Evolutionary conservation across 495 filamentous ascomycete genomes (phyloP).

Genomic region (Clohesyomyces aquaticus): DNA sequence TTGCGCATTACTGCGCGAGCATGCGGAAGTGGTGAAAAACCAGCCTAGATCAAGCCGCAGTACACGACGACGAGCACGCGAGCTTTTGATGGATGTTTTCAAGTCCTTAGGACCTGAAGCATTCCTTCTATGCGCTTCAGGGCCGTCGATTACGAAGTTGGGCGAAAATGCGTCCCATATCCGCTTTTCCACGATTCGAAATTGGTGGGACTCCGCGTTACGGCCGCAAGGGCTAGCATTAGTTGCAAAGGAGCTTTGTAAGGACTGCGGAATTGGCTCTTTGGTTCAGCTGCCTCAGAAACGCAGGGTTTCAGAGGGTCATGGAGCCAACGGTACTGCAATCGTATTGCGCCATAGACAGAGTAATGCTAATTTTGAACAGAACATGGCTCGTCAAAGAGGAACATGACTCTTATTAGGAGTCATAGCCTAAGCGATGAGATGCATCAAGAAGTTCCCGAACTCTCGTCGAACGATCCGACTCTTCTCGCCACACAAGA

Average conservation of each 20-base stretch:
- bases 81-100: slow-evolving; percentile 6
- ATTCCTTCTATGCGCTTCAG: slow-evolving; percentile 12
- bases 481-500: not conserved
- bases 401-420: not conserved
- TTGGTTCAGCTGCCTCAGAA: not conserved
- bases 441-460: not conserved
- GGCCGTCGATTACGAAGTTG: not conserved
- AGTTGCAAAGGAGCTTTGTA: not conserved
- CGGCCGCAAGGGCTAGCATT: not conserved
- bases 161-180: slow-evolving; percentile 8
- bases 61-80: not conserved
- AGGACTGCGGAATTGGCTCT: not conserved
- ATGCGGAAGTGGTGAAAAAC: not conserved
- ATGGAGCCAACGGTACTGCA: too few species aligned
- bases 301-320: not conserved
- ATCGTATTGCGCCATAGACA: too few species aligned
- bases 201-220: not conserved
- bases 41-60: not conserved
- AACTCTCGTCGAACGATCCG: not conserved
- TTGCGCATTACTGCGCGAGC: not conserved
- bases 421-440: too few species aligned
- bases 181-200: slow-evolving; percentile 1
- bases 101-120: slow-evolving; percentile 1
- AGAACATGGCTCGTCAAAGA: not conserved
- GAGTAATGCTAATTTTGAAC: not conserved